Evolutionary conservation across 345 rosid genomes (phyloP).

Genomic region (Camelina laxa): DNA sequence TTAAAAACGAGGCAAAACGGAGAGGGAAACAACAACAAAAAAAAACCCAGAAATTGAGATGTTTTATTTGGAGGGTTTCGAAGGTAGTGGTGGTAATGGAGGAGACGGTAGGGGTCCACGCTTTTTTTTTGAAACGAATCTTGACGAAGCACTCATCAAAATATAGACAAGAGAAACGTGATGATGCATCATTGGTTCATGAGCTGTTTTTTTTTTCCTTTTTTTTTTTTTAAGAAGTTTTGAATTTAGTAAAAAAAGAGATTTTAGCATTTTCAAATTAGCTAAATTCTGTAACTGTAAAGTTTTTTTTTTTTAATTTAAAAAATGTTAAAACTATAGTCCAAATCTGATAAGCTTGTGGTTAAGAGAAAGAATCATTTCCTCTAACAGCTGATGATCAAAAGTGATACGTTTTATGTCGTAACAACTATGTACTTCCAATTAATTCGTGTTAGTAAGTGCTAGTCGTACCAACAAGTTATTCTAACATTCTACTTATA

Average conservation of each 20-base stretch:
- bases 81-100: conserved; percentile 25
- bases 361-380: not conserved
- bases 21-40: not conserved
- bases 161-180: conserved; percentile 10
- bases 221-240: not conserved
- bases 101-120: conserved; percentile 32
- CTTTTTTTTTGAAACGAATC: conserved; percentile 31
- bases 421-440: too few species aligned
- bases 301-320: not conserved
- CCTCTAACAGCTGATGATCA: not conserved
- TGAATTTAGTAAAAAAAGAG: not conserved
- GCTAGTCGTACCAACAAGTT: too few species aligned
- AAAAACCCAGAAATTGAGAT: conserved; percentile 8
- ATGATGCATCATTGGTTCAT: not conserved
- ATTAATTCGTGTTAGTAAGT: too few species aligned
- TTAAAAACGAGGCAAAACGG: conserved; percentile 8
- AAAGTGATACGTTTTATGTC: too few species aligned
- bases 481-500: too few species aligned
- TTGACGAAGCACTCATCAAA: conserved; percentile 17
- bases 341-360: not conserved
- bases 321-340: conserved; percentile 8
- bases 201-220: conserved; percentile 13
- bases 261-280: conserved; percentile 4
- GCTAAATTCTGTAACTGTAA: not conserved
- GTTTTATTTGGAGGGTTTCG: not conserved